phyloP scores from a whole-genome alignment of 805 yeast species.

The Candida chauliodis region DNA sequence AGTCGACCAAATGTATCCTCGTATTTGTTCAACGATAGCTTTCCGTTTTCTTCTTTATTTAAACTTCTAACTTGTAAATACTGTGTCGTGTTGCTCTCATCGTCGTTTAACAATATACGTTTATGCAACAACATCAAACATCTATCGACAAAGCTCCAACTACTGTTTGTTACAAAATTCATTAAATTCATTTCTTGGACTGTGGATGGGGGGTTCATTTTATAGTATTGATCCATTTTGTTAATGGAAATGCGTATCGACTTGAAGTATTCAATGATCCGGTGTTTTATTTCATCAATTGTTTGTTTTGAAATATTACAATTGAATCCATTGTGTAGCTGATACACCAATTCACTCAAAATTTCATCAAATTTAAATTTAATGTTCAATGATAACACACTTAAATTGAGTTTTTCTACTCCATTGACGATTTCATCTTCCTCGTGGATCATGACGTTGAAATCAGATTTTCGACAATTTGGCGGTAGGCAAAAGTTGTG shows the following conservation, averaged over 20 bases:
- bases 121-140: slow-evolving; percentile 44
- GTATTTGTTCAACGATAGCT: slow-evolving; percentile 30
- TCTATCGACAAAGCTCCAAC: slow-evolving; percentile 54
- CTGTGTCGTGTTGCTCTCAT: neutral
- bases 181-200: slow-evolving; percentile 43
- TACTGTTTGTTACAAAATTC: slow-evolving; percentile 45
- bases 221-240: slow-evolving; percentile 31
- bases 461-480: slow-evolving; percentile 48
- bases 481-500: slow-evolving; percentile 56
- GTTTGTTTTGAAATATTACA: slow-evolving; percentile 39
- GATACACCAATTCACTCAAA: slow-evolving; percentile 50
- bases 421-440: slow-evolving; percentile 38
- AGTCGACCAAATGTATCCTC: slow-evolving; percentile 40
- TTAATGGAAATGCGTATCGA: slow-evolving; percentile 48
- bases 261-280: slow-evolving; percentile 48
- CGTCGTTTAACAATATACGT: slow-evolving; percentile 36
- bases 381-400: slow-evolving; percentile 48
- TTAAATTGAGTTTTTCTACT: slow-evolving; percentile 37
- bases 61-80: neutral
- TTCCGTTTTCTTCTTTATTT: slow-evolving; percentile 17
- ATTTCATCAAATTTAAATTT: slow-evolving; percentile 51
- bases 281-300: slow-evolving; percentile 42
- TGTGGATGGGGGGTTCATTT: slow-evolving; percentile 32
- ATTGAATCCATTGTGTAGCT: slow-evolving; percentile 47
- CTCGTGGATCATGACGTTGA: slow-evolving; percentile 54